A percentile compares a stretch with the other conserved stretches of the same genome.
Conservation (phyloP, 2,329 filamentous ascomycete genomes). For the Cadophora malorum region DNA sequence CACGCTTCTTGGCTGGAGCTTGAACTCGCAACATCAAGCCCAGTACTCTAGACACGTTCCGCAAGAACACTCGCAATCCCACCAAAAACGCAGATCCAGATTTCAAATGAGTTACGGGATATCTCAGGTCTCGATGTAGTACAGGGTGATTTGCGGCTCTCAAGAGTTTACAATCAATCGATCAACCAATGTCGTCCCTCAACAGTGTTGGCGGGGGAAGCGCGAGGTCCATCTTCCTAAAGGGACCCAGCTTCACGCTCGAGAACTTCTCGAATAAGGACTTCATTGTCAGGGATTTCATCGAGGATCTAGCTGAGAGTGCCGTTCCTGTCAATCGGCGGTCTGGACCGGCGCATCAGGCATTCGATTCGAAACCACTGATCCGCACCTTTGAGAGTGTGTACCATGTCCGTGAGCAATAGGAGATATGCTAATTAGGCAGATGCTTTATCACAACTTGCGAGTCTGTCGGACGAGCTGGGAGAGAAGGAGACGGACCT, state of each 20-base stretch:
- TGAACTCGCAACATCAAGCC: background rate
- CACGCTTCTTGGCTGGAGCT: constrained; percentile 17
- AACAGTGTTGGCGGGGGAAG: constrained; percentile 37
- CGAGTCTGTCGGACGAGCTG: constrained; percentile 78
- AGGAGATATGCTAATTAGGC: constrained; percentile 40
- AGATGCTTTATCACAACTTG: constrained; percentile 73
- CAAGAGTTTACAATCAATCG: constrained; percentile 21
- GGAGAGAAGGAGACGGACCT: constrained; percentile 91
- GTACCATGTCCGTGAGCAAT: constrained; percentile 28
- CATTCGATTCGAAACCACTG: constrained; percentile 94
- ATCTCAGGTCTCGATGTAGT: constrained; percentile 37
- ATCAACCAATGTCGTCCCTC: constrained; percentile 40
- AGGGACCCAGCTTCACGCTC: constrained; percentile 82
- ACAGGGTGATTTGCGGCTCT: constrained; percentile 23
- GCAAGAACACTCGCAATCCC: constrained; percentile 13
- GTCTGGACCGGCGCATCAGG: constrained; percentile 68
- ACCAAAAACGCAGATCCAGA: constrained; percentile 1
- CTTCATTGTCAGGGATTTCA: constrained; percentile 98
- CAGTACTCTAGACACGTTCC: background rate
- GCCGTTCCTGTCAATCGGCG: constrained; percentile 81
- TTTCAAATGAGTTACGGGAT: constrained; percentile 13
- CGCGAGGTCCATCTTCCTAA: constrained; percentile 67
- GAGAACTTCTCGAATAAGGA: constrained; percentile 89
- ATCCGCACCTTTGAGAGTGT: constrained; percentile 91
- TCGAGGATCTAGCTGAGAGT: constrained; percentile 88